These are phyloP conservation scores for Puccinia brachypodii DNA, from an alignment of 1,284 basidiomycete species.

Conservation along the genomic window DNA sequence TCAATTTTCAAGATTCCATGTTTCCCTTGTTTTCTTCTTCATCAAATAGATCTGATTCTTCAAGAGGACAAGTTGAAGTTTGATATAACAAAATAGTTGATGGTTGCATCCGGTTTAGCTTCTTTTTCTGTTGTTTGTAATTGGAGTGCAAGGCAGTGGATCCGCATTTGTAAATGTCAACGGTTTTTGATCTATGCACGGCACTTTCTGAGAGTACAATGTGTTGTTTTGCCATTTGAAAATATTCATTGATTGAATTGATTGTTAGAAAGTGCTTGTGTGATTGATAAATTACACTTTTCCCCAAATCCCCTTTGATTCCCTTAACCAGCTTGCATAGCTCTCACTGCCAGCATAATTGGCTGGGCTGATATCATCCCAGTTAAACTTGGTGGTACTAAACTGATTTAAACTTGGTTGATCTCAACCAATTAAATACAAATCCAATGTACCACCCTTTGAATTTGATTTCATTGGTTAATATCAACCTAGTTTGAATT, in stretches of 20 bases:
- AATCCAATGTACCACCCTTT: too few relatives aligned
- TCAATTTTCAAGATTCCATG: too few relatives aligned
- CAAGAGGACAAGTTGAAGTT: background rate
- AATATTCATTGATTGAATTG: background rate
- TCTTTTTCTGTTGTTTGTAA: background rate
- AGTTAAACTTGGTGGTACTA: too few relatives aligned
- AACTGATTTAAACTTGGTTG: too few relatives aligned
- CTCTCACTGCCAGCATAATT: too few relatives aligned
- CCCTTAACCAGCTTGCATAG: background rate
- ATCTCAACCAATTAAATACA: too few relatives aligned
- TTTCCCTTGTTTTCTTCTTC: background rate
- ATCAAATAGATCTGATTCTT: background rate
- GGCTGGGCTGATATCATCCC: too few relatives aligned
- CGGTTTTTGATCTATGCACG: background rate
- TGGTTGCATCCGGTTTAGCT: background rate
- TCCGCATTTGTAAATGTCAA: background rate
- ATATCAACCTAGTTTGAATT: too few relatives aligned
- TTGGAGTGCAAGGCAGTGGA: background rate
- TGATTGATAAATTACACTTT: background rate
- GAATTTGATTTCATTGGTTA: too few relatives aligned
- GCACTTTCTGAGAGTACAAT: background rate
- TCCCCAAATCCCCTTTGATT: background rate
- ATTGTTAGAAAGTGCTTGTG: background rate
- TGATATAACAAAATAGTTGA: background rate
- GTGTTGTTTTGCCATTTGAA: background rate